phyloP scores from a whole-genome alignment of 2,329 filamentous ascomycete genomes.

The Plectosphaerella plurivora region DNA sequence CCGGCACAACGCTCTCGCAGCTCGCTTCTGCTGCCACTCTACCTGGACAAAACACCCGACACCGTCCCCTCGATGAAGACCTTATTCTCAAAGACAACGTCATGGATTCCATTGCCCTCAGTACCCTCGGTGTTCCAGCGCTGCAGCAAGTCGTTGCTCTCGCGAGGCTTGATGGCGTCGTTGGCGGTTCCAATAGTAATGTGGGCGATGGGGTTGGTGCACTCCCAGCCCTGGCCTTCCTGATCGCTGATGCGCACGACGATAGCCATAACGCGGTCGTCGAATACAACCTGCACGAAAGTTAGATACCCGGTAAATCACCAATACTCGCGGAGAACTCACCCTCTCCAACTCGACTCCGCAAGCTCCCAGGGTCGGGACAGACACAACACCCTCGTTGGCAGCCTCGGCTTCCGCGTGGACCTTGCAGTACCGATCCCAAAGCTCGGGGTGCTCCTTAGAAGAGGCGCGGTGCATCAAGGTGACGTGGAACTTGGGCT shows the following conservation, averaged over 20 bases:
- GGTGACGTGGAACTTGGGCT: slow-evolving; percentile 88
- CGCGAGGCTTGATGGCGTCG: slow-evolving; percentile 76
- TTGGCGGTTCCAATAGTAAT: slow-evolving; percentile 84
- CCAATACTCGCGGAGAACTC: slow-evolving; percentile 14
- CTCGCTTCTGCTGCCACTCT: slow-evolving; percentile 13
- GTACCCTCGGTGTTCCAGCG: slow-evolving; percentile 63
- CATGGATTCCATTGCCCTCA: slow-evolving; percentile 37
- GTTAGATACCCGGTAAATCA: neutral
- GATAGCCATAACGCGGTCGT: slow-evolving; percentile 85
- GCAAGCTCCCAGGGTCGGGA: slow-evolving; percentile 53
- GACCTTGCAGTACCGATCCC: slow-evolving; percentile 66
- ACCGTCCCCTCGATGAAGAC: slow-evolving; percentile 43
- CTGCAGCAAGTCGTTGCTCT: slow-evolving; percentile 82
- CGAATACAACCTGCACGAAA: slow-evolving; percentile 63
- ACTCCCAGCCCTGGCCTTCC: slow-evolving; percentile 52
- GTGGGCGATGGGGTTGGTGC: slow-evolving; percentile 75
- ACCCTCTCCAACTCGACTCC: slow-evolving; percentile 59
- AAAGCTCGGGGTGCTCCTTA: slow-evolving; percentile 61
- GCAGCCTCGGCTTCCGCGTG: slow-evolving; percentile 40
- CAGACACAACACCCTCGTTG: slow-evolving; percentile 22
- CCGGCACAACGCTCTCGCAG: too few relatives aligned
- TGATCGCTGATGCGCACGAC: slow-evolving; percentile 69
- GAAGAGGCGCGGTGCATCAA: slow-evolving; percentile 74
- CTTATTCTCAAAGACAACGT: slow-evolving; percentile 45
- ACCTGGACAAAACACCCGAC: slow-evolving; percentile 43